A percentile compares a stretch with the other conserved stretches of the same genome.
These are phyloP conservation scores for Aspergillus fumigatus DNA, from an alignment of 2,329 filamentous ascomycete genomes.

Conservation along the genomic window DNA sequence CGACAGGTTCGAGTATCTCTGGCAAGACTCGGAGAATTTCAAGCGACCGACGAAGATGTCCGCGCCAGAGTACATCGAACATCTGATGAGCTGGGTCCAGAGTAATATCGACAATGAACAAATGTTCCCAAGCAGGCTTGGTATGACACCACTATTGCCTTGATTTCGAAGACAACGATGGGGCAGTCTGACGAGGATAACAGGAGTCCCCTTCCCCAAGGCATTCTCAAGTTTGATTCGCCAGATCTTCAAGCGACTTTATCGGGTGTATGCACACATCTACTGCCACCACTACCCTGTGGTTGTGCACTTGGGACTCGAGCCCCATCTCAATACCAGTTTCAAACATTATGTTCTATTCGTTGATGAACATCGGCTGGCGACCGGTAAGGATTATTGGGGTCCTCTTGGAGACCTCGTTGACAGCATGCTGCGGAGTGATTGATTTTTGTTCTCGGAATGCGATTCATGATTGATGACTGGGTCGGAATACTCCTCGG, in stretches of 20 bases:
- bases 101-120: constrained; percentile 91
- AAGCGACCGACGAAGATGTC: constrained; percentile 98
- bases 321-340: constrained; percentile 96
- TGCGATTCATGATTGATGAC: neutral
- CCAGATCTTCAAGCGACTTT: constrained; percentile 98
- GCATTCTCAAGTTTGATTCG: constrained; percentile 82
- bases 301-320: constrained; percentile 86
- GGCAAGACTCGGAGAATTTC: constrained; percentile 93
- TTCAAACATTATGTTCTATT: constrained; percentile 99
- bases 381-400: constrained; percentile 95
- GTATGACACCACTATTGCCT: constrained; percentile 39
- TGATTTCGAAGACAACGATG: neutral
- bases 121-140: constrained; percentile 90
- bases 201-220: constrained; percentile 89
- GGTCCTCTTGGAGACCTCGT: constrained; percentile 92
- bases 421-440: constrained; percentile 94
- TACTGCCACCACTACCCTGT: constrained; percentile 99
- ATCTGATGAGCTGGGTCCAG: constrained; percentile 96
- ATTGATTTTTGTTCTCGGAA: constrained; percentile 47
- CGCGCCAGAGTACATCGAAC: constrained; percentile 94
- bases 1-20: constrained; percentile 89
- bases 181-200: neutral
- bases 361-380: constrained; percentile 91
- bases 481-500: constrained; percentile 2
- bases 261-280: constrained; percentile 97